Base-by-base conservation (phyloP, 2,329 filamentous ascomycete species). In the Aspergillus jensenii region DNA sequence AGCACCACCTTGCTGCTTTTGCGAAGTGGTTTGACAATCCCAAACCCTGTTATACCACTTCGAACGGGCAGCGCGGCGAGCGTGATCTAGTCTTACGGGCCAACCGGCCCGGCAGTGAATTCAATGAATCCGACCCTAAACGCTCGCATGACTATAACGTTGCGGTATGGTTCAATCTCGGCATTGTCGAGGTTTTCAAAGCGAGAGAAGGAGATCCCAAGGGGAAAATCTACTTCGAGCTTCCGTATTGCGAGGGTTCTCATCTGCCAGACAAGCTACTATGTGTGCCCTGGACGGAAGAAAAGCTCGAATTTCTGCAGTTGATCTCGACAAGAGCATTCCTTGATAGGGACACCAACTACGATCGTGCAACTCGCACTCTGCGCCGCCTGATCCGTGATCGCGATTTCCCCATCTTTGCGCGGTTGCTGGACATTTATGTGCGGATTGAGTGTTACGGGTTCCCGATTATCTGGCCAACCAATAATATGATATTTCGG, bases 211-310 rank as follows among this genome's bases (percentile, higher is more conserved):
- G 53, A 74, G 19, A 68, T 67, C 51, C 66, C 66, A 35, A 67
- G 72, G 52, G 66, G 62, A 15, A 71, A 75, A 31, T 31, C 49
- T 54, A 72, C 31, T 76, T 75, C 58, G 71, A 68, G 9, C 67
- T 77, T 2, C 75, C 75, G 2, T 62, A 53, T 41, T 72, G 71
- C 40, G 59, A 61, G 9, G 55, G 55, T 1, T 68, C 69, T 3
- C 67, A 69, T 6, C 71, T 79, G 43, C 77, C 77, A 0, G 70
- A 76, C 44, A 72, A 73, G 49, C 56, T 79, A 2, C 69, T 79
- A 3, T 55, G 63, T 7, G 45, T 62, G 0, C 75, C 76, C 4
- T 79, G 76, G 76, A 76, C 74, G 0, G 63, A 69, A 5, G 55
- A 68, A 7, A 74, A 77, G 40, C 64, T 79, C 5, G 69, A 74